Percentiles rank a stretch among this genome's conserved stretches.
Conservation (phyloP, 78 protist genomes). For the Speleostelium caveatum region DNA sequence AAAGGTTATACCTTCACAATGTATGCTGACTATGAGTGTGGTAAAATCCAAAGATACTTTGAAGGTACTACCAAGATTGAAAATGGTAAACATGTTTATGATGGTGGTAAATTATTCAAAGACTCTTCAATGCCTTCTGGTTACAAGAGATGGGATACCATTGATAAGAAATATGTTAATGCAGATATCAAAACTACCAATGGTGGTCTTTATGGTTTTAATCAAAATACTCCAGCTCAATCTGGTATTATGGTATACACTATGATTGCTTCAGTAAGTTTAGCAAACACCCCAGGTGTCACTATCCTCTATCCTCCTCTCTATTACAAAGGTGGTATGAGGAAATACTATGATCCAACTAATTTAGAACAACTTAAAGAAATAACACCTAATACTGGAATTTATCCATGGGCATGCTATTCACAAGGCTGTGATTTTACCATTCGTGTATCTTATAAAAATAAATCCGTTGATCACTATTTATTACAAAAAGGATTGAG, state of each 20-base stretch:
- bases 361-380: background rate
- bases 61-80: slow-evolving; percentile 1
- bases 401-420: background rate
- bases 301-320: background rate
- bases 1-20: slow-evolving; percentile 20
- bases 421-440: background rate
- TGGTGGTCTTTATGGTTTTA: no score
- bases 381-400: background rate
- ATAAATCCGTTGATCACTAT: background rate
- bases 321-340: background rate
- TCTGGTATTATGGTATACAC: background rate
- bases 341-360: background rate
- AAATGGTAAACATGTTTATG: background rate
- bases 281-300: background rate
- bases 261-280: background rate
- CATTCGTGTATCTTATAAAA: background rate
- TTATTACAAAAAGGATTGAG: background rate
- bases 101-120: background rate
- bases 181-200: background rate
- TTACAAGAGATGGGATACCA: background rate
- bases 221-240: no score
- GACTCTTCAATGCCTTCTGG: background rate
- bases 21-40: slow-evolving; percentile 32
- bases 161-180: background rate
- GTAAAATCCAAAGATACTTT: slow-evolving; percentile 2